Evolutionary conservation across 352 stramenopile species (phyloP).

Genomic region (Phytophthora ramorum): DNA sequence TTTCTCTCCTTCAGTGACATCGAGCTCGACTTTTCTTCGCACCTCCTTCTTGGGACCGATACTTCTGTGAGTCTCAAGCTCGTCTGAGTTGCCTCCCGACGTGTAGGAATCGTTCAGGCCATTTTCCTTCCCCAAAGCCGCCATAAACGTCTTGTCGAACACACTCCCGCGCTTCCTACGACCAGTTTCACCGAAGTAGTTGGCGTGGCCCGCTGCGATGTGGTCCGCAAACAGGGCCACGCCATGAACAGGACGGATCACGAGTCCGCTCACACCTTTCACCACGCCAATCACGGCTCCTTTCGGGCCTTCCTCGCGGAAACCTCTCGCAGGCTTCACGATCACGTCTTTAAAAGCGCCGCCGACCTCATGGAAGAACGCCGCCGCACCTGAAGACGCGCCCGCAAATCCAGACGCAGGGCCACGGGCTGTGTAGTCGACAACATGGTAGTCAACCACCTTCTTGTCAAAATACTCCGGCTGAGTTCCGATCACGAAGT

Average conservation of each 20-base stretch:
- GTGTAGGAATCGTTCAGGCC: slow-evolving; percentile 32
- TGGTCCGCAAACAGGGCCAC: slow-evolving; percentile 57
- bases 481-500: slow-evolving; percentile 53
- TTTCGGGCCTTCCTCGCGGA: slow-evolving; percentile 54
- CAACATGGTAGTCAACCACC: slow-evolving; percentile 58
- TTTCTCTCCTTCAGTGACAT: slow-evolving; percentile 36
- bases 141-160: slow-evolving; percentile 50
- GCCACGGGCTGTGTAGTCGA: slow-evolving; percentile 61
- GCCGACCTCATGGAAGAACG: slow-evolving; percentile 61
- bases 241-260: slow-evolving; percentile 54
- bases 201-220: slow-evolving; percentile 50
- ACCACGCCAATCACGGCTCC: slow-evolving; percentile 56
- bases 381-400: slow-evolving; percentile 47
- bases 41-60: slow-evolving; percentile 33
- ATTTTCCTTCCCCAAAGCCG: slow-evolving; percentile 40
- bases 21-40: slow-evolving; percentile 32
- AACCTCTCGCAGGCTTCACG: slow-evolving; percentile 49
- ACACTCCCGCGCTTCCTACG: slow-evolving; percentile 40
- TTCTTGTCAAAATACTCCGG: slow-evolving; percentile 51
- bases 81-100: slow-evolving; percentile 23
- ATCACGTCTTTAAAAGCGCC: slow-evolving; percentile 58
- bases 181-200: slow-evolving; percentile 38
- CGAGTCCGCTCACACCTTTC: slow-evolving; percentile 48
- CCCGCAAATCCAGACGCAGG: slow-evolving; percentile 44
- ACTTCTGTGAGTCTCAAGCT: slow-evolving; percentile 29